These are phyloP conservation scores for Cyclotella baltica DNA, from an alignment of 108 stramenopile genomes.

Conservation along the genomic window DNA sequence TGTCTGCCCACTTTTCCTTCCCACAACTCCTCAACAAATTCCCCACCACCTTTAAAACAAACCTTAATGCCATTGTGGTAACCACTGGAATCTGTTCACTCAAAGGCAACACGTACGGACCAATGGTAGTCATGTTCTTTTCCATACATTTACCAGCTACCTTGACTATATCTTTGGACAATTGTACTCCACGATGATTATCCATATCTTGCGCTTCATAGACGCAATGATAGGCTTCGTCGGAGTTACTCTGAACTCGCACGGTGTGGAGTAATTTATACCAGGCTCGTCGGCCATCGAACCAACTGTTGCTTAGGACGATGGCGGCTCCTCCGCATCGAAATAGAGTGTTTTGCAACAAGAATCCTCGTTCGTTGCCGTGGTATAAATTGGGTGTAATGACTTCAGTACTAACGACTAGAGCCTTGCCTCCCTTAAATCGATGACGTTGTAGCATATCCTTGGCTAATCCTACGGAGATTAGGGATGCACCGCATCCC, in stretches of 20 bases:
- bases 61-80: conserved; percentile 58
- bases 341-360: conserved; percentile 98
- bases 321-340: conserved; percentile 98
- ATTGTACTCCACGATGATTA: conserved; percentile 86
- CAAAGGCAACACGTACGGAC: conserved; percentile 92
- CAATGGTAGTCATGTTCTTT: conserved; percentile 95
- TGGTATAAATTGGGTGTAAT: conserved; percentile 97
- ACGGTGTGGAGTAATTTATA: conserved; percentile 98
- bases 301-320: conserved; percentile 93
- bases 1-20: conserved; percentile 60
- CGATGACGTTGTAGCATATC: conserved; percentile 70
- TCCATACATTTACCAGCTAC: conserved; percentile 98
- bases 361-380: conserved; percentile 94
- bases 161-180: conserved; percentile 97
- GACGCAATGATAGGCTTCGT: conserved; percentile 92
- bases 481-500: conserved; percentile 97
- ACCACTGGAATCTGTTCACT: conserved; percentile 93
- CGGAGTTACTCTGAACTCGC: conserved; percentile 90
- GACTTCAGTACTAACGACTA: conserved; percentile 97
- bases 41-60: conserved; percentile 58
- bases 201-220: conserved; percentile 92
- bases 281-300: conserved; percentile 94
- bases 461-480: conserved; percentile 93
- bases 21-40: conserved; percentile 54
- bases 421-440: conserved; percentile 79